Base-by-base conservation (phyloP, 2,329 filamentous ascomycete species). In the Neonectria coccinea region DNA sequence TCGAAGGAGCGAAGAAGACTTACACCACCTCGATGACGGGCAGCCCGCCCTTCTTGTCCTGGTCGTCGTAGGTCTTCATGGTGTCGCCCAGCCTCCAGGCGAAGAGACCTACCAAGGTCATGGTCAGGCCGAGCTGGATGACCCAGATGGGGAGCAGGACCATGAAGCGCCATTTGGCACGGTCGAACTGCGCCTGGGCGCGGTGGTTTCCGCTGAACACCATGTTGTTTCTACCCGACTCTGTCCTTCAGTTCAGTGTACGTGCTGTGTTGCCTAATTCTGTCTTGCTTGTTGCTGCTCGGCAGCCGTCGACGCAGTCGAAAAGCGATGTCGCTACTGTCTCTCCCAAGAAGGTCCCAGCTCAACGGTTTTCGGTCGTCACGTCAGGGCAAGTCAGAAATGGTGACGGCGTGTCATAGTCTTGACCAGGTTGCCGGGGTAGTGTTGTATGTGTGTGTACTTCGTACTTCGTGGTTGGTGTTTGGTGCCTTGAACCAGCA, bases 21-120 rank as follows among this genome's bases (percentile, higher is more conserved):
- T 80, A 87, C 85, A 83, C 83, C 67, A 86, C 75, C 75, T 85
- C 82, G 11, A 87, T 79, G 11, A 76, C 74, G 0, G 84, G 81
- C 5, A 79, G 65, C n/a, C 78, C 69, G 27, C 80, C 81, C 33
- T 75, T 76, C 27, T 77, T 74, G 31, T 81, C 70, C 39, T 80
- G 70, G 4, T 82, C 80, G n/a, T 81, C 73, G 67, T 80, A 83
- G 10, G 79, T 76, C 20, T 77, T 77, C 29, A 83, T 70, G 0
- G 84, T 85, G 50, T 81, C 78, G 29, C 82, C 83, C 8, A 89
- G 78, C 12, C 85, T 81, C 75, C 83, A 86, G 29, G 84, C 79
- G 67, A 88, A 88, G 8, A 88, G 74, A 14, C 82, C 85, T 72
- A 86, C 80, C 62, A 86, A 75, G 42, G 79, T 72, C 54, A 84